Evolutionary conservation across 2,329 filamentous ascomycete genomes (phyloP), one percentile per base, ranked within the genome.

Genomic region (Sclerotinia trifoliorum): DNA sequence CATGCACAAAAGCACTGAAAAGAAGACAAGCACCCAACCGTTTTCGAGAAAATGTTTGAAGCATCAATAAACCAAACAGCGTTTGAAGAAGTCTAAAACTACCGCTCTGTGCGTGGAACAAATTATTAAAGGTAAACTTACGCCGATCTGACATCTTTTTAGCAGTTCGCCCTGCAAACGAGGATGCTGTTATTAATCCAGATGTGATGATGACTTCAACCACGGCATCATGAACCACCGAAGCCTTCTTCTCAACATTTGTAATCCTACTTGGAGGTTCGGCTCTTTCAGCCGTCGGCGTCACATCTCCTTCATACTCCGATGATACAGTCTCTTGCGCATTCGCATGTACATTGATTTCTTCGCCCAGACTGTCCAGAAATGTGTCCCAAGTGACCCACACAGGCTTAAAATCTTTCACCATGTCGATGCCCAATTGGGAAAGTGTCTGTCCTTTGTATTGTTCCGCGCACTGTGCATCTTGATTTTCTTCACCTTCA

Each of bases 381-480:
- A 89, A 87, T 11, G 80, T 75, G 29, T 87, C 85, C 85, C 85
- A 88, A 1, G 81, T 81, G n/a, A 86, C 79, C 83, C 84, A 87
- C 2, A 87, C 80, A 1, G 84, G 85, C 44, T 80, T 80, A 8
- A 89, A 89, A 71, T 91, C 86, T 73, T 92, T 88, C 15, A 93
- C 76, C 80, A 93, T 85, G 72, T 93, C 90, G 67, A 94, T 84
- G 0, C 90, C 90, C 15, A 94, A 82, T 73, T 93, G 86, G 7
- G 86, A 85, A 61, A 94, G 80, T 0, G 86, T 85, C 74, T 89
- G 86, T 1, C 90, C 90, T 42, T 85, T 83, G 21, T 94, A 80
- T 26, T 82, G 79, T 46, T 93, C 88, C 13, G 80, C 80, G 3
- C 80, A 77, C 6, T 77, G 75, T 58, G 81, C 80, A 52, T 82